Evolutionary conservation across 179 eudicot species (phyloP), one percentile per base, ranked within the genome.

Genomic region (Spergularia azorica): DNA sequence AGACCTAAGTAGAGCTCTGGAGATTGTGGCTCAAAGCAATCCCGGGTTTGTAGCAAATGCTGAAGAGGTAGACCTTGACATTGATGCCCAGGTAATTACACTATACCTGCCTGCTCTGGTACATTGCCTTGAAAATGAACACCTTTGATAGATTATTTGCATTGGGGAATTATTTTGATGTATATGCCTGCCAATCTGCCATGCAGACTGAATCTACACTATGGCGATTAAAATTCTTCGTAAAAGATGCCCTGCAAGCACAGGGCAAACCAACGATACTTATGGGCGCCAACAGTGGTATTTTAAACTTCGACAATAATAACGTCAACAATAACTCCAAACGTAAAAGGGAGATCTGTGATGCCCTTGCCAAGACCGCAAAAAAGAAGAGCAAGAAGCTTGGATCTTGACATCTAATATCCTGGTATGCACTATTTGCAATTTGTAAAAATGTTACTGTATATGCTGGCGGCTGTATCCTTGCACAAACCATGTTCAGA

Each of bases 151-250:
- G 32, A 26, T 26, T 26, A 26, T 48, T 8, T 9, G 11, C 5
- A 46, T 18, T 68, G n/a, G 48, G n/a, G 55, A 70, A 54, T 21
- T 6, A 21, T 54, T 38, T 60, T 67, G 15, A 71, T 63, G 14
- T 6, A 17, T 26, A 36, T 26, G 20, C 39, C 38, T 55, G 18
- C 32, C 32, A 26, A 26, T 26, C 32, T 26, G 32, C 52, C 17
- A 38, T 67, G 64, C 86, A 94, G 98, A 89, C 85, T 67, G 94
- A 94, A 83, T 79, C 88, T 11, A 94, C 98, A 2, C 70, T 92
- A 20, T 94, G 98, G 98, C 88, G 92, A 84, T 75, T 92, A 63
- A 94, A 92, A 81, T 82, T 90, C 72, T 89, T 94, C 51, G 89
- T 90, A 58, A 90, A 88, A 80, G 96, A 86, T 60, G 89, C 85